These are phyloP conservation scores for Aspergillus ellipticus DNA, from an alignment of 495 filamentous ascomycete genomes.

Conservation along the genomic window DNA sequence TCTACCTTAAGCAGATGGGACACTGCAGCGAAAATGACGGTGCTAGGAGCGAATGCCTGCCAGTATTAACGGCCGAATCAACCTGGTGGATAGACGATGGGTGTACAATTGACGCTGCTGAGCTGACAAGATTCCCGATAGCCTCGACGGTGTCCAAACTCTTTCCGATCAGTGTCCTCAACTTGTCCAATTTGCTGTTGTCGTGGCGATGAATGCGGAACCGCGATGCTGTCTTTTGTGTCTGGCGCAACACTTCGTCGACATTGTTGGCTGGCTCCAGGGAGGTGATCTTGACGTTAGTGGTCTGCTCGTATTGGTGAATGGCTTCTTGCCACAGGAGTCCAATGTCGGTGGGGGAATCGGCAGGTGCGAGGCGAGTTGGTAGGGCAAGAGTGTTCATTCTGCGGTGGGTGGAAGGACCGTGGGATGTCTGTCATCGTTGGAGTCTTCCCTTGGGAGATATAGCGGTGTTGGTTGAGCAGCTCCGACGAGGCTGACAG, in stretches of 20 bases:
- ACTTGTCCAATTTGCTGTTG: neutral
- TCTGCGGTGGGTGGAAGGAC: neutral
- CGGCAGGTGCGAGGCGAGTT: neutral
- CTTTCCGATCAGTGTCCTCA: neutral
- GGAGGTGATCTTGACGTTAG: neutral
- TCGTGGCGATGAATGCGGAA: neutral
- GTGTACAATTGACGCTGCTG: neutral
- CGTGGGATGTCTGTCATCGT: no score
- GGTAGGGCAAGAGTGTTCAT: neutral
- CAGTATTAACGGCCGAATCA: neutral
- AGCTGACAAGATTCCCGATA: neutral
- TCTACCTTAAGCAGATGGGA: neutral
- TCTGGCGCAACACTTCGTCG: neutral
- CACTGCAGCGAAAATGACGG: neutral
- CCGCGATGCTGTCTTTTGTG: neutral
- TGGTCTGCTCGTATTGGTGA: neutral
- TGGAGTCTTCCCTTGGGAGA: no score
- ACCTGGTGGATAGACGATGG: no score
- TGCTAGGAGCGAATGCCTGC: neutral
- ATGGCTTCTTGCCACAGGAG: neutral
- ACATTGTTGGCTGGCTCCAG: neutral
- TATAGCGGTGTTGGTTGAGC: neutral
- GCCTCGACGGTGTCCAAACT: neutral
- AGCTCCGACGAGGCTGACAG: neutral
- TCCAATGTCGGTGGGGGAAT: neutral